Conservation (phyloP, 2,329 filamentous ascomycete genomes). For the Colletotrichum lindemuthianum region DNA sequence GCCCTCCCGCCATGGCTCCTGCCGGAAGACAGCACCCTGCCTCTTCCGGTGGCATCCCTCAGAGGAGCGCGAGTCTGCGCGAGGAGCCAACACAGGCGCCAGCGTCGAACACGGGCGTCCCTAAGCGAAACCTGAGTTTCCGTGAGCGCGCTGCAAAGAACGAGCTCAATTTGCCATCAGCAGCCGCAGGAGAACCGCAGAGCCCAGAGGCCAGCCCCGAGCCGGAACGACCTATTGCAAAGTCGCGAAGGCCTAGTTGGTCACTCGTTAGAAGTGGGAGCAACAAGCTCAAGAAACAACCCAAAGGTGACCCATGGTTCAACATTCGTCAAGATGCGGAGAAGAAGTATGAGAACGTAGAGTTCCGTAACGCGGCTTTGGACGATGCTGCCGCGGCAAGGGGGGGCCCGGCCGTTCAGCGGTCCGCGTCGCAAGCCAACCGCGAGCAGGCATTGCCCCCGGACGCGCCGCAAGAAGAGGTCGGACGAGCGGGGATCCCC, state of each 20-base stretch:
- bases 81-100: conserved; percentile 20
- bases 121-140: conserved; percentile 68
- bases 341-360: conserved; percentile 45
- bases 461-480: conserved; percentile 37
- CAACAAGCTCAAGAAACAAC: conserved; percentile 68
- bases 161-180: conserved; percentile 49
- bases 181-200: conserved; percentile 4
- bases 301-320: conserved; percentile 62
- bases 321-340: conserved; percentile 55
- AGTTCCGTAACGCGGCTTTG: conserved; percentile 39
- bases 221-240: conserved; percentile 42
- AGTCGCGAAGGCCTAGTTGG: conserved; percentile 41
- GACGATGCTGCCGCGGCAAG: conserved; percentile 36
- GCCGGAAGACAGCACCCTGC: conserved; percentile 34
- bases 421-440: conserved; percentile 36
- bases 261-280: conserved; percentile 60
- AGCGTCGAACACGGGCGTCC: conserved; percentile 43
- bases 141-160: conserved; percentile 65
- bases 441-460: conserved; percentile 48
- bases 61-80: conserved; percentile 37
- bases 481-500: conserved; percentile 23
- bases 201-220: conserved; percentile 38
- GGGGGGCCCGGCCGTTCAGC: conserved; percentile 30
- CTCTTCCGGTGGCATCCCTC: conserved; percentile 17
- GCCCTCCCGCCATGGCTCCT: conserved; percentile 37